Conservation (phyloP, 805 yeast genomes). For the Wickerhamiella spandovensis region DNA sequence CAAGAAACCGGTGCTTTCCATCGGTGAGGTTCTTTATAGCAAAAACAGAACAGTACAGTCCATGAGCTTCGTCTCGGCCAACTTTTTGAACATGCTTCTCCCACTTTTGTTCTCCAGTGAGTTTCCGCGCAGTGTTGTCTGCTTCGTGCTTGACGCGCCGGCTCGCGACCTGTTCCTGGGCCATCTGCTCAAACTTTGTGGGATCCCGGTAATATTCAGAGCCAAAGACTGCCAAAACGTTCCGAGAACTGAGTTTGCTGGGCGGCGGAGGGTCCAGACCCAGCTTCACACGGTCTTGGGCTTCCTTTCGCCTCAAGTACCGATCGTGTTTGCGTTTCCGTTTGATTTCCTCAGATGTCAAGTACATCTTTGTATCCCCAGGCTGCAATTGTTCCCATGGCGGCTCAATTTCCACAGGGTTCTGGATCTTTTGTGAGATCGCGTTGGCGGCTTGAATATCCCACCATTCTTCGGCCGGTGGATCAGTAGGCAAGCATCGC, state of each 20-base stretch:
- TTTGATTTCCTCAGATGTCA: conserved; percentile 69
- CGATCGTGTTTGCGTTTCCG: conserved; percentile 61
- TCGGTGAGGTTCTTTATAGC: conserved; percentile 39
- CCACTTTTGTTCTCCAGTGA: conserved; percentile 43
- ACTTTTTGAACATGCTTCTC: conserved; percentile 36
- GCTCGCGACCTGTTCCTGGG: conserved; percentile 51
- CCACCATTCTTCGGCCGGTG: conserved; percentile 85
- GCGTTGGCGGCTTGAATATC: conserved; percentile 35
- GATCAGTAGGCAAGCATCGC: conserved; percentile 26
- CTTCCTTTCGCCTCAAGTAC: conserved; percentile 46
- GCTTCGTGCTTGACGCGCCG: conserved; percentile 46
- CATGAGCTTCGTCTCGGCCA: conserved; percentile 38
- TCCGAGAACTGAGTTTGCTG: conserved; percentile 74
- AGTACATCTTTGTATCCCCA: conserved; percentile 34
- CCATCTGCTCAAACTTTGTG: conserved; percentile 66
- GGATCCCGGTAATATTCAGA: conserved; percentile 82
- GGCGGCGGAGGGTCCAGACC: conserved; percentile 83
- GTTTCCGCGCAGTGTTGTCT: conserved; percentile 48
- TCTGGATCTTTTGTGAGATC: conserved; percentile 40
- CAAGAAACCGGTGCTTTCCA: conserved; percentile 57
- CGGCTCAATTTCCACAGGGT: conserved; percentile 56
- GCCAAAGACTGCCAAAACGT: conserved; percentile 75
- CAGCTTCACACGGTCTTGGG: conserved; percentile 61
- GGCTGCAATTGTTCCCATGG: conserved; percentile 40
- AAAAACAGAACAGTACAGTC: conserved; percentile 47